Conservation (phyloP, 257 asterid species). For the Solanum chiquidenum region DNA sequence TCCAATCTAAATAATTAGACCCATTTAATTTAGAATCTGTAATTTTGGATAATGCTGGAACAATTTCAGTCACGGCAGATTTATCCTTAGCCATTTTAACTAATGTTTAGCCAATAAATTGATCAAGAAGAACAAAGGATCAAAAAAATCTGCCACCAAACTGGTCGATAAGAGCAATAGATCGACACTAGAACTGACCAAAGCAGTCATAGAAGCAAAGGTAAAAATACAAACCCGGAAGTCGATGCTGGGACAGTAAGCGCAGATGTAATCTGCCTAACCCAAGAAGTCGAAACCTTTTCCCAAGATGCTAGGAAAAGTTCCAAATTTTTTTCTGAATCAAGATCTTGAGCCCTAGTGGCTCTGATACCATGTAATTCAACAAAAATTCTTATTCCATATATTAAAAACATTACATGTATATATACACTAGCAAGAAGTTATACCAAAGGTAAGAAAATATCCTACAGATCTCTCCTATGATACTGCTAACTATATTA, state of each 20-base stretch:
- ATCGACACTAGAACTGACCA: not conserved
- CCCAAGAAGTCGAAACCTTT: no score
- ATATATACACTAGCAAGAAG: not conserved
- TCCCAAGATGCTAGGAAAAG: no score
- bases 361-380: not conserved
- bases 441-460: not conserved
- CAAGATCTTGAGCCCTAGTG: no score
- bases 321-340: no score
- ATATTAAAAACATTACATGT: no score
- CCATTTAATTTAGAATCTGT: no score
- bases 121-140: not conserved
- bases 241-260: no score
- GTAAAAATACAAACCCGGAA: no score
- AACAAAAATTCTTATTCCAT: no score
- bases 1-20: not conserved
- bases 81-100: not conserved
- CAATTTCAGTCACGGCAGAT: not conserved
- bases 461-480: not conserved
- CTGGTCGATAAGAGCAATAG: not conserved
- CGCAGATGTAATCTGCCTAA: no score
- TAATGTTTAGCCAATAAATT: no score
- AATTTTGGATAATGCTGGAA: not conserved
- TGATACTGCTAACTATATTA: not conserved
- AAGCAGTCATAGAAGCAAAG: not conserved
- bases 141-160: not conserved